phyloP scores from a whole-genome alignment of 225 moss, liverwort and hornwort species.

The Polytrichum commune region DNA sequence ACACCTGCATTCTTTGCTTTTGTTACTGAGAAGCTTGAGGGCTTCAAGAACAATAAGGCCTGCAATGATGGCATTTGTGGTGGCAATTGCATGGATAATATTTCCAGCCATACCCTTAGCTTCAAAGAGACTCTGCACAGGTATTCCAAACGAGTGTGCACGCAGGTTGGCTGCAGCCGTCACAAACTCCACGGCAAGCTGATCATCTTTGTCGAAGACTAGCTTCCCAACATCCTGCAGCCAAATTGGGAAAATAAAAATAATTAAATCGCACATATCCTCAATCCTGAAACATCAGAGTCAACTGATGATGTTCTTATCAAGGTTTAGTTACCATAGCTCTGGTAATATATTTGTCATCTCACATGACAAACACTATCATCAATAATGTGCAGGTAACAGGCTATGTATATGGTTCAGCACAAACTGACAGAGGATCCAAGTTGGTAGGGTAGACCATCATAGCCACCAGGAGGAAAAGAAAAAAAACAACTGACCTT shows the following conservation, averaged over 20 bases:
- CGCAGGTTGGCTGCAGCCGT: conserved; percentile 95
- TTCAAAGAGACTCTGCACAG: conserved; percentile 85
- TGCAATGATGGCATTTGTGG: conserved; percentile 93
- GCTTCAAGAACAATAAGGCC: conserved; percentile 96
- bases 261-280: no score
- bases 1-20: conserved; percentile 69
- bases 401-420: no score
- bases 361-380: no score
- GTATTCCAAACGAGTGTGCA: conserved; percentile 87
- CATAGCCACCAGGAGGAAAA: neutral
- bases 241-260: neutral
- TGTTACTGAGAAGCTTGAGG: conserved; percentile 76
- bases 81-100: conserved; percentile 97
- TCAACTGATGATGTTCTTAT: no score
- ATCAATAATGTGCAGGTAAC: no score
- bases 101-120: conserved; percentile 99
- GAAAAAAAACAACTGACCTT: conserved; percentile 30
- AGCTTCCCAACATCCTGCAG: conserved; percentile 92
- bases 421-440: neutral
- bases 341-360: no score
- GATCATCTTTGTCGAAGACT: conserved; percentile 96
- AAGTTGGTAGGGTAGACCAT: neutral
- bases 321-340: no score
- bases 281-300: no score
- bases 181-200: conserved; percentile 95